A percentile compares a stretch with the other conserved stretches of the same genome.
Evolutionary conservation across 192 early-diverging fungal species (phyloP).

Genomic region (Podila epicladia): DNA sequence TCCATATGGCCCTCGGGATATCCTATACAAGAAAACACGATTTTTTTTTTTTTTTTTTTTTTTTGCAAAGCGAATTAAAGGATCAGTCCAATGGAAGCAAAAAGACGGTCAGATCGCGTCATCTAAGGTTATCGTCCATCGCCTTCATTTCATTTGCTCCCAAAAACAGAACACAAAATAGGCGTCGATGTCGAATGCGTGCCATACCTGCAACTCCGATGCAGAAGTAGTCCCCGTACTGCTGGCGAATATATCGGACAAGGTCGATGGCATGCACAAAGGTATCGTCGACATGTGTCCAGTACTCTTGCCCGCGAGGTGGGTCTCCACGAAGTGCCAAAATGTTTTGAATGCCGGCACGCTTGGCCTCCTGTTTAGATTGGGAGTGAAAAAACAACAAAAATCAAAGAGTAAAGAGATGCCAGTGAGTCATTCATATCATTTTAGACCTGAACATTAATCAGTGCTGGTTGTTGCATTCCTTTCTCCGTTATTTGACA

Average conservation of each 20-base stretch:
- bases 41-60: too few relatives aligned
- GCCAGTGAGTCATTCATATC: too few relatives aligned
- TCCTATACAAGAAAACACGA: constrained; percentile 28
- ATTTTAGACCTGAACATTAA: too few relatives aligned
- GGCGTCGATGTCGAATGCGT: background rate
- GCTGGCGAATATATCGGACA: constrained; percentile 79
- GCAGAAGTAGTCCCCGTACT: constrained; percentile 87
- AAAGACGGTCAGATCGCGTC: constrained; percentile 4
- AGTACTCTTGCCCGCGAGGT: constrained; percentile 81
- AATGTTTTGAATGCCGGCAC: constrained; percentile 84
- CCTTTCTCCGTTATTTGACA: too few relatives aligned
- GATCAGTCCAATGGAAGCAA: constrained; percentile 1
- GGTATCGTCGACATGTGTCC: constrained; percentile 76
- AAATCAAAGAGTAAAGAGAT: background rate
- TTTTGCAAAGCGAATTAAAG: background rate
- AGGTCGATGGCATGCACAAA: constrained; percentile 84
- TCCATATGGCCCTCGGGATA: constrained; percentile 90
- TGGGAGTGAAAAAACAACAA: too few relatives aligned
- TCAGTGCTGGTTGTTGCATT: background rate
- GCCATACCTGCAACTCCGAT: constrained; percentile 80
- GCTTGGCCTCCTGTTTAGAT: constrained; percentile 53
- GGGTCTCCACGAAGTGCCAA: constrained; percentile 88
- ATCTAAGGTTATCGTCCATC: constrained; percentile 1
- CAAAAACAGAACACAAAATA: too few relatives aligned
- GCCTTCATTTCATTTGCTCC: background rate